Base-by-base conservation (phyloP, 1,139 yeast genomes). In the Taiozyma sp. region DNA sequence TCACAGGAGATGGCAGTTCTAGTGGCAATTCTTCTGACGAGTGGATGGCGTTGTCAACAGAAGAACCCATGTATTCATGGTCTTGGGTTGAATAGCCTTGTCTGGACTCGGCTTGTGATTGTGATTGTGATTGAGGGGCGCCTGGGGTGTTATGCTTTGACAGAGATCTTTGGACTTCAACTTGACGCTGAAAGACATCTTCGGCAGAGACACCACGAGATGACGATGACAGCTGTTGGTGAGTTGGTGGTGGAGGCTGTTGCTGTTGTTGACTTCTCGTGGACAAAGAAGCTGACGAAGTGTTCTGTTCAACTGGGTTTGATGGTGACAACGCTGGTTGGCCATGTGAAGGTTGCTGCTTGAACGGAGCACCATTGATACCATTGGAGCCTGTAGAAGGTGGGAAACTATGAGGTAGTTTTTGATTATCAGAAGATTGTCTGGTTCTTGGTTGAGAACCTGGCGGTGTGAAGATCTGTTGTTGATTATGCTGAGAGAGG, bases 1-100 rank as follows among this genome's bases (percentile, higher is more conserved):
- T 47, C 4, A 61, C 49, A 6, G 63, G 64, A 4, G 64, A 57
- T 39, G 64, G 64, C 2, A 60, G 45, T 16, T 59, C 54, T 4
- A 60, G 48, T 4, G 64, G 63, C 38, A 59, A 38, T 6, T 60
- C 63, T 30, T 58, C 61, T 5, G 59, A 50, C 8, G 58, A 48
- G n/a, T 24, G 48, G 4, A 32, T 40, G 10, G 44, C 27, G 12
- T 32, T 32, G 36, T 32, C 14, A 8, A 12, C 34, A 30, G 29
- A 28, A 12, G 36, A 8, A 43, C 28, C 28, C 40, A 38, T 5
- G n/a, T 27, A 43, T 34, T 19, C 39, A 30, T 44, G 44, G 27
- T 49, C 43, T 19, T 36, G 28, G n/a, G 50, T 42, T 29, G 55
- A 27, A 30, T 28, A 10, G n/a, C 12, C 51, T 43, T 36, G 48